Evolutionary conservation across 2,329 filamentous ascomycete genomes (phyloP).

Genomic region (Xylogone sp.): DNA sequence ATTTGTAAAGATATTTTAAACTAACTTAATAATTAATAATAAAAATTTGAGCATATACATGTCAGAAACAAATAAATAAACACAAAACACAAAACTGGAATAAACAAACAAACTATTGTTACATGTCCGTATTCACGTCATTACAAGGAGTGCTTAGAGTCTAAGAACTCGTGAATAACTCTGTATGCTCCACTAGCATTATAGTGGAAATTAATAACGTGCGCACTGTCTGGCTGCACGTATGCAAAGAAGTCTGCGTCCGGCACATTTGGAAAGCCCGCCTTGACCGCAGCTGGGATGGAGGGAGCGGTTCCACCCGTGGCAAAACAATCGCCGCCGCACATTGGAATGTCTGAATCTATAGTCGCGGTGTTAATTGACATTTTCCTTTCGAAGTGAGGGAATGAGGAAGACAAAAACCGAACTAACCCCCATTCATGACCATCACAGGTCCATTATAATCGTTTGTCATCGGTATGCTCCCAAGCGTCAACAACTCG

Average conservation of each 20-base stretch:
- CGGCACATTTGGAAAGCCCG: slow-evolving; percentile 27
- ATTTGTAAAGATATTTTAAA: no score
- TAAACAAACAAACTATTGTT: no score
- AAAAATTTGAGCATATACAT: no score
- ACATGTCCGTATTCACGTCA: no score
- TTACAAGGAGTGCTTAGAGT: slow-evolving; percentile 8
- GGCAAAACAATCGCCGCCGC: slow-evolving; percentile 55
- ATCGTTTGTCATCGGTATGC: slow-evolving; percentile 28
- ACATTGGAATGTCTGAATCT: slow-evolving; percentile 49
- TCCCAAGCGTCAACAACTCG: slow-evolving; percentile 54
- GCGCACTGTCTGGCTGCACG: slow-evolving; percentile 48
- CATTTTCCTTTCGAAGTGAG: no score
- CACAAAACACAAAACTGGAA: no score
- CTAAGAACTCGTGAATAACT: slow-evolving; percentile 32
- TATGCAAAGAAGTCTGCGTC: slow-evolving; percentile 46
- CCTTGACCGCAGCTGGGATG: slow-evolving; percentile 29
- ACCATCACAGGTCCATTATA: slow-evolving; percentile 55
- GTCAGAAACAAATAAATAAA: no score
- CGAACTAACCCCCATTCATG: slow-evolving; percentile 48
- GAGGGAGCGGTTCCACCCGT: slow-evolving; percentile 27
- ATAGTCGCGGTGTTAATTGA: neutral
- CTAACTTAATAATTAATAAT: no score
- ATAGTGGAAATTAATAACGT: slow-evolving; percentile 44
- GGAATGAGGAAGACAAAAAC: neutral
- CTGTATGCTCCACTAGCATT: slow-evolving; percentile 31